These are phyloP conservation scores for Zarea fungicola DNA, from an alignment of 2,329 filamentous ascomycete genomes.

Conservation along the genomic window DNA sequence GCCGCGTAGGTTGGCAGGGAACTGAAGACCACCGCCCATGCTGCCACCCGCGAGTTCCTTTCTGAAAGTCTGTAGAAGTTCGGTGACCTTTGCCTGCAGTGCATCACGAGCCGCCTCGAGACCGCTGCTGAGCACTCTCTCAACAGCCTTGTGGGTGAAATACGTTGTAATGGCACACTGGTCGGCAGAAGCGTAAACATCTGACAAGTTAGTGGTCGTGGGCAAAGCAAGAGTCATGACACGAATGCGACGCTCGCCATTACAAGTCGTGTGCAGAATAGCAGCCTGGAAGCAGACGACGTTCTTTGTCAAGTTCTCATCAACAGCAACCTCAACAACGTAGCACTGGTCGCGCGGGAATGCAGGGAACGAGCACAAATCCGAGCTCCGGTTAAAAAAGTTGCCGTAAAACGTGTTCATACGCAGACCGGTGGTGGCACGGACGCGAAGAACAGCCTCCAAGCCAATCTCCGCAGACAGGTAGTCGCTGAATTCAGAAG, in stretches of 20 bases:
- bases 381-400: constrained; percentile 97
- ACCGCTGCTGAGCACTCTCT: constrained; percentile 77
- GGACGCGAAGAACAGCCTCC: constrained; percentile 91
- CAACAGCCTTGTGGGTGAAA: constrained; percentile 96
- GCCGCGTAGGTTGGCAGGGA: constrained; percentile 85
- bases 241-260: constrained; percentile 90
- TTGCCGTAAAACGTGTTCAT: constrained; percentile 99
- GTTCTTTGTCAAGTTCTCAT: constrained; percentile 87
- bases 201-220: constrained; percentile 83
- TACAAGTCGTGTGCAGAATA: constrained; percentile 95
- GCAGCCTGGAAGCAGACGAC: constrained; percentile 91
- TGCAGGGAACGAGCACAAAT: constrained; percentile 94
- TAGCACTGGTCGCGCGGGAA: constrained; percentile 97
- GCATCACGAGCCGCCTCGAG: constrained; percentile 88
- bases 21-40: constrained; percentile 90
- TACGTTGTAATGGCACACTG: constrained; percentile 90
- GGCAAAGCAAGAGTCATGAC: constrained; percentile 91
- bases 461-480: constrained; percentile 94
- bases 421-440: constrained; percentile 86
- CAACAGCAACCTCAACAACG: constrained; percentile 96
- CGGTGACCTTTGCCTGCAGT: constrained; percentile 83
- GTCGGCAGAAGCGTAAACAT: constrained; percentile 91
- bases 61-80: constrained; percentile 90
- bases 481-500: constrained; percentile 92
- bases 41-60: constrained; percentile 95